A percentile compares a stretch with the other conserved stretches of the same genome.
These are phyloP conservation scores for Pugionium dolabratum DNA, from an alignment of 345 rosid genomes.

Conservation along the genomic window DNA sequence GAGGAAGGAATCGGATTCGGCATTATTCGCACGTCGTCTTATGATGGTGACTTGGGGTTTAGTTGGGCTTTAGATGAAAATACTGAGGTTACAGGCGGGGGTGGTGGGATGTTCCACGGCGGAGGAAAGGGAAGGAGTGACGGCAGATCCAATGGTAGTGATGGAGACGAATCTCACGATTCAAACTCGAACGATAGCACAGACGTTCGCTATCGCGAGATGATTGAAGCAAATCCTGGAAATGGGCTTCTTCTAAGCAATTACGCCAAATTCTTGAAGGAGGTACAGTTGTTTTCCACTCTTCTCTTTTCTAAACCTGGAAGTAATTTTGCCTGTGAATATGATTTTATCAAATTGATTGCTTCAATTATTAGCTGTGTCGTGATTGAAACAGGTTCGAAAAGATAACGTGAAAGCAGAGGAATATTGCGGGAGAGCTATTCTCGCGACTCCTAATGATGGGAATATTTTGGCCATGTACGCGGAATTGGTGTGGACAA, in stretches of 20 bases:
- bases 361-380: not conserved
- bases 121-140: slow-evolving; percentile 50
- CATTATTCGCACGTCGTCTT: slow-evolving; percentile 19
- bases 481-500: slow-evolving; percentile 77
- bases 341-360: not conserved
- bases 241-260: slow-evolving; percentile 74
- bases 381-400: slow-evolving; percentile 52
- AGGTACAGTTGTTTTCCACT: slow-evolving; percentile 40
- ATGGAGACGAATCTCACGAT: slow-evolving; percentile 42
- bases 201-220: slow-evolving; percentile 65
- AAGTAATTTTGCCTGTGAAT: not conserved
- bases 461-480: slow-evolving; percentile 78
- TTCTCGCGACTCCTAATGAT: slow-evolving; percentile 61
- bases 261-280: slow-evolving; percentile 86
- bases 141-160: slow-evolving; percentile 48
- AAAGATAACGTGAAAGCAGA: slow-evolving; percentile 69
- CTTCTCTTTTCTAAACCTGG: slow-evolving; percentile 17
- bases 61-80: slow-evolving; percentile 36
- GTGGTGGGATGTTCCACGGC: slow-evolving; percentile 53
- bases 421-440: slow-evolving; percentile 82
- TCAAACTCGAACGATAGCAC: slow-evolving; percentile 36
- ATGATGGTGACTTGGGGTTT: slow-evolving; percentile 31
- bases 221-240: slow-evolving; percentile 88
- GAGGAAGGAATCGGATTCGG: slow-evolving; percentile 41
- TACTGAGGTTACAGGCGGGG: slow-evolving; percentile 43